A percentile compares a stretch with the other conserved stretches of the same genome.
Conservation (phyloP, 345 rosid genomes). For the Salix udensis region DNA sequence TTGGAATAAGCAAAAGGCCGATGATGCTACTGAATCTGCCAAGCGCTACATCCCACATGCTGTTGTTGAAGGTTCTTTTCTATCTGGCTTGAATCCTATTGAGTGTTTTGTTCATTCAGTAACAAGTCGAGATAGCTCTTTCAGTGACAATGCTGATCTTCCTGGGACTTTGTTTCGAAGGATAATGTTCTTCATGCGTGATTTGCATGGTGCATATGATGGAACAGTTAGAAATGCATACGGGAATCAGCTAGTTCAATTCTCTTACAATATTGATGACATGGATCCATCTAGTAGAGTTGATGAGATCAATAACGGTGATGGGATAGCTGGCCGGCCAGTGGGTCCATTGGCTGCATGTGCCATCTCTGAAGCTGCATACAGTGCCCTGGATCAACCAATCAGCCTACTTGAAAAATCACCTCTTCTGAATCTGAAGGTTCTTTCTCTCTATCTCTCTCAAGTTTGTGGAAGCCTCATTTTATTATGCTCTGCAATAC, state of each 20-base stretch:
- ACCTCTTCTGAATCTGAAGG: conserved; percentile 72
- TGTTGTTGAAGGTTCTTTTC: conserved; percentile 66
- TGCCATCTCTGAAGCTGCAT: conserved; percentile 89
- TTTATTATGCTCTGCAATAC: not conserved
- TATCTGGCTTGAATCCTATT: conserved; percentile 70
- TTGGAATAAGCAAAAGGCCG: conserved; percentile 54
- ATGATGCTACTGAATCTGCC: conserved; percentile 38
- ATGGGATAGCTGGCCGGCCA: conserved; percentile 57
- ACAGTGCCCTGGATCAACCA: conserved; percentile 93
- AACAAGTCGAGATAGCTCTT: conserved; percentile 73
- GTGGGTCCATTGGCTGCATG: conserved; percentile 83
- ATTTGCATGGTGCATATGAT: conserved; percentile 64
- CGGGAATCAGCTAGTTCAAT: conserved; percentile 76
- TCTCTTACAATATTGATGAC: conserved; percentile 46
- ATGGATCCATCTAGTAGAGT: not conserved
- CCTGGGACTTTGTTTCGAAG: conserved; percentile 83
- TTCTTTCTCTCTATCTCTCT: conserved; percentile 30
- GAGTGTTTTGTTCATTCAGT: conserved; percentile 88
- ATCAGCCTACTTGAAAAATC: conserved; percentile 79
- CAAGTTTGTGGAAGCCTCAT: not conserved
- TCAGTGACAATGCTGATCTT: conserved; percentile 90
- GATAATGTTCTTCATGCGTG: conserved; percentile 87
- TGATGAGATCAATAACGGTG: conserved; percentile 11
- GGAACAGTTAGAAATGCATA: conserved; percentile 82
- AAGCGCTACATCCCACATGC: conserved; percentile 65